A percentile compares a stretch with the other conserved stretches of the same genome.
Conservation (phyloP, 176 grass and related monocot species). For the Elaeis guineensis region DNA sequence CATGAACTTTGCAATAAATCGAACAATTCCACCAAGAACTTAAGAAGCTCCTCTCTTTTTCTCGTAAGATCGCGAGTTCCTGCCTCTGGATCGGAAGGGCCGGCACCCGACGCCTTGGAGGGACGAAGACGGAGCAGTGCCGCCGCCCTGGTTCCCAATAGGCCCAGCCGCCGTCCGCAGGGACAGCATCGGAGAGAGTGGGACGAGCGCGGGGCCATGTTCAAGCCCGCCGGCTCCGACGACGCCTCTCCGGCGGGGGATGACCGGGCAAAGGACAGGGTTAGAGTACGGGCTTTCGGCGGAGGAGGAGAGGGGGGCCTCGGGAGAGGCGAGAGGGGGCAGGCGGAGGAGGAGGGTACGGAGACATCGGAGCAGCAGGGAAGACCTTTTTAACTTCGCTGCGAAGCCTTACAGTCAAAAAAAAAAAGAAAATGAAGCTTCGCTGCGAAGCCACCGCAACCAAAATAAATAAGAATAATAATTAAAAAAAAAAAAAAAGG, state of each 20-base stretch:
- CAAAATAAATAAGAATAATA: too few relatives aligned
- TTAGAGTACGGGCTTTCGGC: not conserved
- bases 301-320: not conserved
- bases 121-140: conserved; percentile 22
- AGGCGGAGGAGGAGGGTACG: too few relatives aligned
- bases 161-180: conserved; percentile 26
- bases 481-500: too few relatives aligned
- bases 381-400: too few relatives aligned
- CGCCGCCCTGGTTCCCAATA: conserved; percentile 31
- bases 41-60: not conserved
- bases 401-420: too few relatives aligned
- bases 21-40: not conserved
- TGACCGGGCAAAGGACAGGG: not conserved
- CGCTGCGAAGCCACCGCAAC: too few relatives aligned
- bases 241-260: not conserved
- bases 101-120: conserved; percentile 11
- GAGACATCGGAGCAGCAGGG: too few relatives aligned
- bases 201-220: not conserved
- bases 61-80: conserved; percentile 3
- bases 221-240: too few relatives aligned
- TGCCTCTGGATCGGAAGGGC: conserved; percentile 41
- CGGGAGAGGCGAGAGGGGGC: not conserved
- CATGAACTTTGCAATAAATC: not conserved
- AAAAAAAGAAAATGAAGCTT: too few relatives aligned
- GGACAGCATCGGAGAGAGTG: conserved; percentile 10